Conservation (phyloP, 202 grass and related monocot genomes). For the Carex arenaria region DNA sequence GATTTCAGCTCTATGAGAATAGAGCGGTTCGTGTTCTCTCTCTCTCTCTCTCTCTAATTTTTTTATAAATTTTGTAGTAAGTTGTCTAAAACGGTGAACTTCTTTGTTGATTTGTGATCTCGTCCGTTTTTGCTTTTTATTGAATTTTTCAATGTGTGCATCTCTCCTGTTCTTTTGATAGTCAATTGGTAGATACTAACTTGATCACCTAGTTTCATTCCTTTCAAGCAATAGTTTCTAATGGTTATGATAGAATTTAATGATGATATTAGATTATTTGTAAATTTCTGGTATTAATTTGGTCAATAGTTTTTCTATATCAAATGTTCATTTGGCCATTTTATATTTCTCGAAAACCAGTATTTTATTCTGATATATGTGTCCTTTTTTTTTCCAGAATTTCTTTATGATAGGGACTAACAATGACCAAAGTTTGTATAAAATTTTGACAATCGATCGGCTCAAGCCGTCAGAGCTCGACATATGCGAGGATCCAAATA, state of each 20-base stretch:
- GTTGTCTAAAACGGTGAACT: background rate
- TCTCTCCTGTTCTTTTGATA: background rate
- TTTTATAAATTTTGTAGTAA: background rate
- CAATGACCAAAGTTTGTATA: conserved; percentile 51
- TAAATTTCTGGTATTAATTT: background rate
- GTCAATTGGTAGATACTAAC: background rate
- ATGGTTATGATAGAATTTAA: background rate
- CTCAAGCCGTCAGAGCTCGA: conserved; percentile 57
- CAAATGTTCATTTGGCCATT: background rate
- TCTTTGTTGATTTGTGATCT: conserved; percentile 13
- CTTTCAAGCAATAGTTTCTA: background rate
- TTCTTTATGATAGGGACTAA: conserved; percentile 84
- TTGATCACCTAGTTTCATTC: background rate
- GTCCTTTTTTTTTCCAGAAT: conserved; percentile 37
- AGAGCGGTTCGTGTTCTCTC: conserved; percentile 49
- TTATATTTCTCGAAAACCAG: background rate
- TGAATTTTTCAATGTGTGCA: background rate
- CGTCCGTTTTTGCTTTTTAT: background rate
- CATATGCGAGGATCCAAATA: conserved; percentile 61
- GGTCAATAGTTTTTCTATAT: background rate
- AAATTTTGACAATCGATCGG: conserved; percentile 73
- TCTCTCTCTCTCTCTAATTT: conserved; percentile 18
- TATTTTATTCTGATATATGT: conserved; percentile 7
- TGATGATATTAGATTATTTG: background rate
- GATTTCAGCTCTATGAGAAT: conserved; percentile 68